Evolutionary conservation across 2,329 filamentous ascomycete species (phyloP), one percentile per base, ranked within the genome.

Genomic region (Diaporthe sp.): DNA sequence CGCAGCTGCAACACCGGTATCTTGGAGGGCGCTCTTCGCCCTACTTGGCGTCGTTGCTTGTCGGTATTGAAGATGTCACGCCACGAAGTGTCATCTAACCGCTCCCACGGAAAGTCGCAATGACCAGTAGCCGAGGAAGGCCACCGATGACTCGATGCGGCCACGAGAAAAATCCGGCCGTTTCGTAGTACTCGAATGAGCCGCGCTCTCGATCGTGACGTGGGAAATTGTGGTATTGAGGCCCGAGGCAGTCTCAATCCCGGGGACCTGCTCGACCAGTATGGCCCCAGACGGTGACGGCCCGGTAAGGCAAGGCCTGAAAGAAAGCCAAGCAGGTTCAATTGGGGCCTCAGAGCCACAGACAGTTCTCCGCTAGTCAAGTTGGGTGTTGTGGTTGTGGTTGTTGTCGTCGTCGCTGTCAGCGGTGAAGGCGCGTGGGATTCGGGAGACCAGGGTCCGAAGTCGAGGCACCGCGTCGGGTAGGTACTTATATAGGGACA

Each of bases 381-480:
- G 19, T 25, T 51, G 27, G n/a, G 44, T n/a, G 25, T 27, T 19
- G 39, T 25, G 39, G 37, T 59, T 22, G 65, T 70, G 1, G 69
- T 27, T 68, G 30, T 68, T 63, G 44, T 30, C 37, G 37, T 53
- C n/a, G 71, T 73, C 25, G 59, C n/a, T 55, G 39, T 74, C 56
- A 25, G 73, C 56, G 70, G 73, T 65, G 44, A 72, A 75, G 55
- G 65, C 73, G 73, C 69, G 47, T 70, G 56, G 56, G 71, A 37
- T n/a, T 30, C 56, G 32, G 44, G 32, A 69, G 63, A 75, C 70
- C 70, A 72, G 70, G 70, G 63, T 58, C 73, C 56, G 47, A 65
- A 59, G 58, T 53, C 73, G 55, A 72, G 39, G 37, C 59, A 70
- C 72, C 56, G 65, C 39, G 65, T 66, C 50, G 58, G 61, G 42